These are phyloP conservation scores for Conringia planisiliqua DNA, from an alignment of 345 rosid genomes.

Conservation along the genomic window DNA sequence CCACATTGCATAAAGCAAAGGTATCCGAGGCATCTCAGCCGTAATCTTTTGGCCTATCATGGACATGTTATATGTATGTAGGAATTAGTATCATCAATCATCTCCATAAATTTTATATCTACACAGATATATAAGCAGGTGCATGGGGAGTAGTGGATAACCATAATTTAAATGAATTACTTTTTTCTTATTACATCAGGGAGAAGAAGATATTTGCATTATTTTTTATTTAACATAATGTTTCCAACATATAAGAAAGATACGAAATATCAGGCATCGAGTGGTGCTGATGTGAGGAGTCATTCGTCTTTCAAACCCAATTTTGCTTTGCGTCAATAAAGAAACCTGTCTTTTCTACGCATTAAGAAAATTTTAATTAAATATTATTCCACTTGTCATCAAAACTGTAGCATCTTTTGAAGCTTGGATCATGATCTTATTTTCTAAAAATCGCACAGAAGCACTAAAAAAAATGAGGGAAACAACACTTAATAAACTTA, in stretches of 20 bases:
- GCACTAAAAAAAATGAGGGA: neutral
- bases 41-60: conserved; percentile 20
- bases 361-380: neutral
- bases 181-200: conserved; percentile 13
- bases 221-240: neutral
- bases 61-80: neutral
- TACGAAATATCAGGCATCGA: neutral
- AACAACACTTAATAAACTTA: neutral
- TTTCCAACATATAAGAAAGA: neutral
- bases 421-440: neutral
- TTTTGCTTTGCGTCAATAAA: neutral
- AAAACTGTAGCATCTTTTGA: neutral
- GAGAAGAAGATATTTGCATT: conserved; percentile 1
- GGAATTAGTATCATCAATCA: neutral
- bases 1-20: conserved; percentile 2
- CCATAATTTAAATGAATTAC: neutral
- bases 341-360: conserved; percentile 5
- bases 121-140: neutral
- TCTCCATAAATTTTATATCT: neutral
- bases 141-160: conserved; percentile 16
- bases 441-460: neutral
- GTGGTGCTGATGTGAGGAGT: conserved; percentile 19
- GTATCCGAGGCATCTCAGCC: conserved; percentile 26
- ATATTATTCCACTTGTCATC: neutral
- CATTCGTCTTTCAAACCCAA: neutral